Percentiles rank a stretch among this genome's conserved stretches.
Conservation (phyloP, 2,329 filamentous ascomycete species). For the Graphilbum ipis-grandicollis region DNA sequence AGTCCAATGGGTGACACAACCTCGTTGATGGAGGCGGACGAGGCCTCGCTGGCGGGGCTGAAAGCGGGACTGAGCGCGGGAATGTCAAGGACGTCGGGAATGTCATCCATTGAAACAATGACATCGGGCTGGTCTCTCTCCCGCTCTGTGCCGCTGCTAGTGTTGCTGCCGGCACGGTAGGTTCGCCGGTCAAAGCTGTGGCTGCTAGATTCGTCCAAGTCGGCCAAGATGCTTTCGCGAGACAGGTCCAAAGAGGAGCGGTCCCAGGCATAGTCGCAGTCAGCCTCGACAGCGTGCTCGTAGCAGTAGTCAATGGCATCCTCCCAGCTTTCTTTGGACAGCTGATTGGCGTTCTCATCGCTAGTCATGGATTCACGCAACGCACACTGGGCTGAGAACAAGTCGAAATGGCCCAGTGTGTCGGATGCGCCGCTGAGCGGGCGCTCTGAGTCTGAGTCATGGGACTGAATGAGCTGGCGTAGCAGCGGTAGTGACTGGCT, state of each 20-base stretch:
- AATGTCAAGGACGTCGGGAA: constrained; percentile 21
- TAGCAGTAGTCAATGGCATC: constrained; percentile 57
- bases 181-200: constrained; percentile 4
- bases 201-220: constrained; percentile 8
- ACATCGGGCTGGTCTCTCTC: background rate
- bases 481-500: constrained; percentile 39
- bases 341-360: constrained; percentile 12
- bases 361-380: constrained; percentile 13
- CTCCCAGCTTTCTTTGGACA: constrained; percentile 40
- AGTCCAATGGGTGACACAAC: constrained; percentile 25
- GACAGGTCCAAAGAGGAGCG: constrained; percentile 32
- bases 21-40: constrained; percentile 22
- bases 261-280: constrained; percentile 51
- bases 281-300: constrained; percentile 48
- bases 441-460: constrained; percentile 11
- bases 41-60: constrained; percentile 30
- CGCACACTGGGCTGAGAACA: constrained; percentile 19
- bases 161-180: background rate
- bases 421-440: constrained; percentile 31
- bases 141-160: constrained; percentile 1
- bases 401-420: constrained; percentile 28
- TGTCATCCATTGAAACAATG: constrained; percentile 10
- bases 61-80: constrained; percentile 27
- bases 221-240: constrained; percentile 14
- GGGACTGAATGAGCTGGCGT: constrained; percentile 22